Evolutionary conservation across 345 rosid species (phyloP).

Genomic region (Balakata baccata): DNA sequence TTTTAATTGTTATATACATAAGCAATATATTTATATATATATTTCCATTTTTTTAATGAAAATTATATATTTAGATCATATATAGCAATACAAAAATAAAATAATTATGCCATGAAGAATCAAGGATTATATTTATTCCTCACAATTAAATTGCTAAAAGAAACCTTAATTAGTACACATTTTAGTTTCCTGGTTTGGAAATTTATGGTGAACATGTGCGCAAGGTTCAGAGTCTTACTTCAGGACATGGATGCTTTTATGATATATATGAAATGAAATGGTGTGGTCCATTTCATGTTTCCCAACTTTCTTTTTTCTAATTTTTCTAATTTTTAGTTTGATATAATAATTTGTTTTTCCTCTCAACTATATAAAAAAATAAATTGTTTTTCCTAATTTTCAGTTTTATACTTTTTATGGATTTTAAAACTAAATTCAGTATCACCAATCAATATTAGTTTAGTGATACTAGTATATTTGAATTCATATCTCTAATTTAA

Average conservation of each 20-base stretch:
- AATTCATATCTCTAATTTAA: too few species aligned
- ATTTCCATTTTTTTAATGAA: not conserved
- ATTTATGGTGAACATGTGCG: not conserved
- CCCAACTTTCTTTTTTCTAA: not conserved
- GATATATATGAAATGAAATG: not conserved
- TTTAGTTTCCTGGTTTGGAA: not conserved
- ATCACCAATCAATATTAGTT: too few species aligned
- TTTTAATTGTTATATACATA: not conserved
- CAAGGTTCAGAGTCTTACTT: not conserved
- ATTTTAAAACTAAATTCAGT: too few species aligned
- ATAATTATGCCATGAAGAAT: too few species aligned
- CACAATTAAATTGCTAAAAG: not conserved
- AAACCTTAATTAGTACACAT: not conserved
- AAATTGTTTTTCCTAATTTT: not conserved
- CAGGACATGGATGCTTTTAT: conserved; percentile 10
- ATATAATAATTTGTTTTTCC: not conserved
- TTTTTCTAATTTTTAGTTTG: not conserved
- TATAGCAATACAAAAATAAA: too few species aligned
- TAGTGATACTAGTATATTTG: too few species aligned
- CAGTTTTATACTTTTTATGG: not conserved
- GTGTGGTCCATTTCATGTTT: conserved; percentile 9
- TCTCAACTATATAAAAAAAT: too few species aligned
- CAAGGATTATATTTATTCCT: not conserved
- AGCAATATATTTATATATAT: not conserved
- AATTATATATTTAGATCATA: too few species aligned